Conservation (phyloP, 306 rosid species). For the Malus fusca region DNA sequence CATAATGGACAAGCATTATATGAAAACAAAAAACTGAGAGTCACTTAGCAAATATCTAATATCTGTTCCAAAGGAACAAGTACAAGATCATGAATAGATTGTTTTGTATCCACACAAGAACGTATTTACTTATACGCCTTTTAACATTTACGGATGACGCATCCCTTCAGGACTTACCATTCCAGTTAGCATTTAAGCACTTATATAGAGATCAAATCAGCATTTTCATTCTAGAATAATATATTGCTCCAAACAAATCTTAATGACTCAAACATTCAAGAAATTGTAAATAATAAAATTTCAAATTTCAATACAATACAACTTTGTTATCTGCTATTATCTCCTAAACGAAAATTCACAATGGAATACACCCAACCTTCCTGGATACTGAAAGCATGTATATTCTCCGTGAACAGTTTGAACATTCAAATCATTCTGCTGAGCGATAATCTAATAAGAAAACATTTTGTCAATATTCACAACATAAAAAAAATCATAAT, state of each 20-base stretch:
- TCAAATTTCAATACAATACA: not conserved
- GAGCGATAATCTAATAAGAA: conserved; percentile 55
- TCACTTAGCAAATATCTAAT: not conserved
- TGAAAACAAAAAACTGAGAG: not conserved
- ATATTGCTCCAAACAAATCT: not conserved
- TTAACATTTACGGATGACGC: not conserved
- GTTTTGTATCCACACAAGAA: not conserved
- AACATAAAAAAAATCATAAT: not conserved
- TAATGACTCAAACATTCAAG: not conserved
- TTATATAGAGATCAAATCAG: not conserved
- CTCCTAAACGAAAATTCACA: not conserved
- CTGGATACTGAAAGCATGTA: conserved; percentile 80
- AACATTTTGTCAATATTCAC: not conserved
- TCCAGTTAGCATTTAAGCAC: not conserved
- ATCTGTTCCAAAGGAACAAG: conserved; percentile 2
- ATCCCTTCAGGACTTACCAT: not conserved
- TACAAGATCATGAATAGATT: not conserved
- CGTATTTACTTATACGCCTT: not conserved
- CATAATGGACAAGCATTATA: conserved; percentile 6
- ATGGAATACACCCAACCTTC: conserved; percentile 46
- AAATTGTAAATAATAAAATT: too few relatives aligned
- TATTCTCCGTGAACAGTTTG: conserved; percentile 78
- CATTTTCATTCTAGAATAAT: not conserved
- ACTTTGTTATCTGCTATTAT: not conserved
- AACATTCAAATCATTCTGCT: conserved; percentile 65